Evolutionary conservation across 371 early-diverging fungal species (phyloP).

Genomic region (Smittium mucronatum): DNA sequence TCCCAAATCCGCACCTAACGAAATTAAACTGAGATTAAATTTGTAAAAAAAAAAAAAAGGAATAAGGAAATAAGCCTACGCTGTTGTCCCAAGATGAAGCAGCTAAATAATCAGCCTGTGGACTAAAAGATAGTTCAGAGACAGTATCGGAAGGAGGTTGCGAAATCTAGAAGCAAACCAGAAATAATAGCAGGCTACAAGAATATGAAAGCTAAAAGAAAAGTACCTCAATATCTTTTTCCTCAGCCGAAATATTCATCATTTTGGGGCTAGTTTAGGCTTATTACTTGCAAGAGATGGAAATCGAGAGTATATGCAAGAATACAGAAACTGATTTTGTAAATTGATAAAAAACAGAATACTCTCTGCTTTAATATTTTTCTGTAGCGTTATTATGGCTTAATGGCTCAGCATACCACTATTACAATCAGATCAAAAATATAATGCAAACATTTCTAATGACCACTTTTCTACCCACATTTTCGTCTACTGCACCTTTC

Average conservation of each 20-base stretch:
- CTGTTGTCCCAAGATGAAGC: slow-evolving; percentile 88
- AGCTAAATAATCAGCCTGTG: slow-evolving; percentile 68
- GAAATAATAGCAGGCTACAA: not conserved
- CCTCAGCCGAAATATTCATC: not conserved
- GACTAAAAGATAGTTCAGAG: slow-evolving; percentile 62
- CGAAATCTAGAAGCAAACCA: slow-evolving; percentile 35
- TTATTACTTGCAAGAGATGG: no score
- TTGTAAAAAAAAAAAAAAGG: not conserved
- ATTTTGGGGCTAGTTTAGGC: no score
- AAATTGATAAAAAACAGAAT: no score
- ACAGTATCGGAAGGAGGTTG: slow-evolving; percentile 71
- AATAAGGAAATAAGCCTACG: slow-evolving; percentile 28
- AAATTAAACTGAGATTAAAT: not conserved
- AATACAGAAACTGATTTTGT: no score
- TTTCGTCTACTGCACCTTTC: no score
- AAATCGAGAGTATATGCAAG: no score
- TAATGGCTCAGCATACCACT: no score
- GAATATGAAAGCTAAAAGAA: not conserved
- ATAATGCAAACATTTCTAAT: no score
- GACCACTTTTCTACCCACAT: no score
- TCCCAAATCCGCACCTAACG: slow-evolving; percentile 80
- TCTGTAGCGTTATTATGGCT: no score
- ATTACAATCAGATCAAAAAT: no score
- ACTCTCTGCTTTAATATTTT: no score
- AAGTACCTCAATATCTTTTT: not conserved